phyloP scores from a whole-genome alignment of 2,329 filamentous ascomycete genomes.

The Colletotrichum aenigma region DNA sequence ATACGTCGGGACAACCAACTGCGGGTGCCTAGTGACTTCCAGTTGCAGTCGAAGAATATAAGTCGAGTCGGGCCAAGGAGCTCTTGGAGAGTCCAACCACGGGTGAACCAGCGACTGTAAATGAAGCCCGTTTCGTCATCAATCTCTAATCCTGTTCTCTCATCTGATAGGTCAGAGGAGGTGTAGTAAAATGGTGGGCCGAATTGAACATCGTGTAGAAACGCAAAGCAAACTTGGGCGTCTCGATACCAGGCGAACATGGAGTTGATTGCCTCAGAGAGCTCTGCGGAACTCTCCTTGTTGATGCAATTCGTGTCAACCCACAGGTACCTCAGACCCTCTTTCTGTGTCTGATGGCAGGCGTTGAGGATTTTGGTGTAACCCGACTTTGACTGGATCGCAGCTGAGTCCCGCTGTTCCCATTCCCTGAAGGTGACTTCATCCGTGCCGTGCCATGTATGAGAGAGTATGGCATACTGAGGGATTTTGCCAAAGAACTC shows the following conservation, averaged over 20 bases:
- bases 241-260: neutral
- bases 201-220: neutral
- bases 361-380: neutral
- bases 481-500: neutral
- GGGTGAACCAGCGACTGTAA: neutral
- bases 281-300: neutral
- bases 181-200: neutral
- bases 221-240: neutral
- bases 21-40: neutral
- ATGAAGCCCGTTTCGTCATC: neutral
- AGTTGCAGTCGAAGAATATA: neutral
- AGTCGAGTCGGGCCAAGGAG: neutral
- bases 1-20: neutral
- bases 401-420: neutral
- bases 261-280: neutral
- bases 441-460: neutral
- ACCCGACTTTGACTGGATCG: neutral
- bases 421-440: neutral
- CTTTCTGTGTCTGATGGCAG: neutral
- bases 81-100: neutral
- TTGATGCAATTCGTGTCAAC: neutral
- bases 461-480: neutral
- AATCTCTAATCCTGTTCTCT: neutral
- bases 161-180: neutral
- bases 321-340: neutral